phyloP scores from a whole-genome alignment of 441 rosid species.

The Gossypium aridum region DNA sequence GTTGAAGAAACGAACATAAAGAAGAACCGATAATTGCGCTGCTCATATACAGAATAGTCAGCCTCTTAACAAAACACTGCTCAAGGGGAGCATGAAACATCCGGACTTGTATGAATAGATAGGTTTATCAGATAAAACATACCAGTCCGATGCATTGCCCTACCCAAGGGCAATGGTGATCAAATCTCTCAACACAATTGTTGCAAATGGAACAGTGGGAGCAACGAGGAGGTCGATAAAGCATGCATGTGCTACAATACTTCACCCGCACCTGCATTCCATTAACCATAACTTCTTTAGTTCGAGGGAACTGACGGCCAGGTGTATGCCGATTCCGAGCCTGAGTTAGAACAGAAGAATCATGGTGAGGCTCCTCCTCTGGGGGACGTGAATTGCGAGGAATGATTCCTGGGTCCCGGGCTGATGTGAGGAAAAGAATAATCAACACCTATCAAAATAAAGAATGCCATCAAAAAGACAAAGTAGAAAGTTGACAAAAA shows the following conservation, averaged over 20 bases:
- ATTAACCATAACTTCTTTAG: slow-evolving; percentile 68
- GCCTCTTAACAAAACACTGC: slow-evolving; percentile 3
- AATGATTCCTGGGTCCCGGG: slow-evolving; percentile 87
- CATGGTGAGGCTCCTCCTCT: slow-evolving; percentile 70
- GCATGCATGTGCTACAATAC: slow-evolving; percentile 91
- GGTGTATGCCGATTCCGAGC: slow-evolving; percentile 73
- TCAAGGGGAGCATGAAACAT: neutral
- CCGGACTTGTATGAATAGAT: slow-evolving; percentile 2
- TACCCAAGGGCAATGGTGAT: slow-evolving; percentile 97
- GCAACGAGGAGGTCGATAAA: slow-evolving; percentile 88
- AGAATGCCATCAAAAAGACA: slow-evolving; percentile 12
- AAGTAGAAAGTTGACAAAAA: slow-evolving; percentile 2
- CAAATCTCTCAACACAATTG: slow-evolving; percentile 84
- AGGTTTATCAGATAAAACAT: slow-evolving; percentile 15
- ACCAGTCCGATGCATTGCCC: slow-evolving; percentile 96
- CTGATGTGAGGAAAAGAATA: slow-evolving; percentile 77
- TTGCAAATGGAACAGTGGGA: slow-evolving; percentile 94
- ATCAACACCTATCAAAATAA: slow-evolving; percentile 56
- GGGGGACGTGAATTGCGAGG: slow-evolving; percentile 90
- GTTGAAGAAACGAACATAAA: slow-evolving; percentile 90
- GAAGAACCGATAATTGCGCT: slow-evolving; percentile 97
- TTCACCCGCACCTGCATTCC: slow-evolving; percentile 68
- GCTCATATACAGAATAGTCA: slow-evolving; percentile 28
- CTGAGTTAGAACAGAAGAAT: slow-evolving; percentile 48
- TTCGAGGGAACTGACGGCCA: slow-evolving; percentile 67